Evolutionary conservation across 768 basidiomycete species (phyloP), one percentile per base, ranked within the genome.

Genomic region (Macrolepiota albuminosa): DNA sequence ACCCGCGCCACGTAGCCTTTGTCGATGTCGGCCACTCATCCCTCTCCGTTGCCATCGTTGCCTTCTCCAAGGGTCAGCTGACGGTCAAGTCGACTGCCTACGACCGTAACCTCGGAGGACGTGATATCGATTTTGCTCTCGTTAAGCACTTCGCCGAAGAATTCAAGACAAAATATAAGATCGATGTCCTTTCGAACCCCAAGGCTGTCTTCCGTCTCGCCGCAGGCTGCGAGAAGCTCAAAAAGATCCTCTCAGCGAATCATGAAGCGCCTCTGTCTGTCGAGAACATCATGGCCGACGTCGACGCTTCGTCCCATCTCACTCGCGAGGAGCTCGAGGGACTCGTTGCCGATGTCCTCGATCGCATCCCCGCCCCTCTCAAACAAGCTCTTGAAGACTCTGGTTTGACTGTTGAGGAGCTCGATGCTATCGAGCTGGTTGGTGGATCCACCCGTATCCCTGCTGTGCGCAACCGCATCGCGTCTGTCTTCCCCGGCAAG

Each of bases 111-210:
- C 85, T 98, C 64, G 96, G 97, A 68, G 96, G 97, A 39, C 92
- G 95, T 56, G 93, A 98, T 74, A 89, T 99, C 73, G 97, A 99
- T 79, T 87, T 85, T 68, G 93, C 89, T 18, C 87, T 99, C 66
- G 84, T 97, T 42, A 71, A 85, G 66, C 85, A 98, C 78, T 98
- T 98, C 70, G 83, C 95, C 9, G 75, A 83, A 33, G 91, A 98
- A 74, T 98, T 98, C 87, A 89, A 94, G 77, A 71, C 75, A n/a
- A 98, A 97, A 73, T 98, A 98, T 86, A 97, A 95, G 76, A 93
- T 98, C 70, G 95, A 98, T 72, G 95, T 98, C 67, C 72, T 93
- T 69, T 84, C 83, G 64, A 94, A 82, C 75, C 91, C 93, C 65
- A 98, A 98, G 75, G 97, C 95, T 36, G 81, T 80, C 50, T 98